A percentile compares a stretch with the other conserved stretches of the same genome.
Evolutionary conservation across 140 eudicot genomes (phyloP).

Genomic region (Anethum foeniculum): DNA sequence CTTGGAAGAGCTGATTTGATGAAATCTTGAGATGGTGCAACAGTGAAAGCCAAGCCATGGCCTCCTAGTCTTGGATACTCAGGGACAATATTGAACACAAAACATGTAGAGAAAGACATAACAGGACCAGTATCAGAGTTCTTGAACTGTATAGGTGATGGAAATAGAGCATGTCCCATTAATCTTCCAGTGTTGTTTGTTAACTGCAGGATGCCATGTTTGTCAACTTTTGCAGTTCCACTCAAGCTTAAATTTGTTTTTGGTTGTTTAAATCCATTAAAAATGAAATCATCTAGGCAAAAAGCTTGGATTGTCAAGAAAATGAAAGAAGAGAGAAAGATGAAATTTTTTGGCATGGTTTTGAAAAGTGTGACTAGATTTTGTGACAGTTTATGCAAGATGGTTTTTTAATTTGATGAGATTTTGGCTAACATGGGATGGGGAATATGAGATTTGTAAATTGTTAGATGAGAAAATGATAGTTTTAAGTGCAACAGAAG

Average conservation of each 20-base stretch:
- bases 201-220: slow-evolving; percentile 8
- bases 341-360: not conserved
- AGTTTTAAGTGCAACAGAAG: not conserved
- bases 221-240: not conserved
- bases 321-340: not conserved
- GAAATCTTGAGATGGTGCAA: slow-evolving; percentile 10
- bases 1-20: slow-evolving; percentile 11
- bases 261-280: slow-evolving; percentile 3
- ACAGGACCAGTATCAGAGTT: slow-evolving; percentile 12
- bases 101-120: slow-evolving; percentile 41
- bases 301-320: slow-evolving; percentile 1
- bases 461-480: not conserved
- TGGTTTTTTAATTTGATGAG: not conserved
- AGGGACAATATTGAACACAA: slow-evolving; percentile 45
- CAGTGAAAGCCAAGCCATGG: slow-evolving; percentile 7
- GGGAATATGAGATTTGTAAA: not conserved
- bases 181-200: not conserved
- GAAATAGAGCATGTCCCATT: slow-evolving; percentile 7
- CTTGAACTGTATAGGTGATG: slow-evolving; percentile 5
- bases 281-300: slow-evolving; percentile 5
- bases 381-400: not conserved
- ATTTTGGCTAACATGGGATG: not conserved
- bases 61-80: slow-evolving; percentile 21
- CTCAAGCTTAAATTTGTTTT: slow-evolving; percentile 12
- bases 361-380: not conserved